Conservation (phyloP, 768 basidiomycete genomes). For the Boletus sensibilis region DNA sequence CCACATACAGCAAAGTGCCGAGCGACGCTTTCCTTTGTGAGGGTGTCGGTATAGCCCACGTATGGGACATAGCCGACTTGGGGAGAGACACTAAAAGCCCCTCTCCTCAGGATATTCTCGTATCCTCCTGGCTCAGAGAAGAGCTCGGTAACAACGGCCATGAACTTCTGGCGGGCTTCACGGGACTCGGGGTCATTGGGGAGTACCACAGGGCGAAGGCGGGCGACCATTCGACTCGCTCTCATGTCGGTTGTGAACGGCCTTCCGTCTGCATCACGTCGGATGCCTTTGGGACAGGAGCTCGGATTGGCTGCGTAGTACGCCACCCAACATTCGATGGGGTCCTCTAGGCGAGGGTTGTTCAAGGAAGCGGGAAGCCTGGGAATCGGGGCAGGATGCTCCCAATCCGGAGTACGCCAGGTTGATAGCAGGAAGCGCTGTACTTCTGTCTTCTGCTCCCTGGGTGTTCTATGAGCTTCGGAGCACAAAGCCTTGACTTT, state of each 20-base stretch:
- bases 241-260: slow-evolving; percentile 44
- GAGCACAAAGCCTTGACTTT: slow-evolving; percentile 46
- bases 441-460: slow-evolving; percentile 45
- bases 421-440: slow-evolving; percentile 42
- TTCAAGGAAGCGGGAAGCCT: slow-evolving; percentile 29
- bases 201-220: slow-evolving; percentile 42
- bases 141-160: slow-evolving; percentile 39
- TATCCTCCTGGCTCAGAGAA: slow-evolving; percentile 44
- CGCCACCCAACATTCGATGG: slow-evolving; percentile 45
- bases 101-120: slow-evolving; percentile 36
- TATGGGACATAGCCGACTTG: slow-evolving; percentile 33
- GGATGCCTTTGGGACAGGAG: slow-evolving; percentile 49
- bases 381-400: slow-evolving; percentile 21
- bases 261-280: slow-evolving; percentile 37
- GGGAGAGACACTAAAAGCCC: slow-evolving; percentile 36
- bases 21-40: slow-evolving; percentile 36
- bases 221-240: slow-evolving; percentile 48
- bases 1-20: slow-evolving; percentile 45
- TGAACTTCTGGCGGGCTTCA: slow-evolving; percentile 40
- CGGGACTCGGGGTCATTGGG: slow-evolving; percentile 33
- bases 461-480: slow-evolving; percentile 43
- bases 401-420: slow-evolving; percentile 45
- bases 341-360: slow-evolving; percentile 48
- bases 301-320: slow-evolving; percentile 44
- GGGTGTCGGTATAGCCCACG: slow-evolving; percentile 25